Conservation (phyloP, 345 rosid genomes). For the Carallia pectinifolia region DNA sequence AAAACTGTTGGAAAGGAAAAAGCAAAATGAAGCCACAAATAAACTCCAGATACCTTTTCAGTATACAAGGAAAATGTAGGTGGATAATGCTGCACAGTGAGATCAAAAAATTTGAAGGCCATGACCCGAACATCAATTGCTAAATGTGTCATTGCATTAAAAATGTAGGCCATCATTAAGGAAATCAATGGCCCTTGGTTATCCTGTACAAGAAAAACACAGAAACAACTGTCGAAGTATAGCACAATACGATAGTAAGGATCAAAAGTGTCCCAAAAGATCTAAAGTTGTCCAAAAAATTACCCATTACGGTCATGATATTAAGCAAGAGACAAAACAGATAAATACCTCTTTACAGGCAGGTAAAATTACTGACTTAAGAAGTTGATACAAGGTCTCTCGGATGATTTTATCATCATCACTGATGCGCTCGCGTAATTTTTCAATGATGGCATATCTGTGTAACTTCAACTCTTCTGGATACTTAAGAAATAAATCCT, state of each 20-base stretch:
- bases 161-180: constrained; percentile 70
- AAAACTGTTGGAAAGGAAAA: no score
- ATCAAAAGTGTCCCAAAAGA: not conserved
- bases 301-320: constrained; percentile 3
- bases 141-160: constrained; percentile 72
- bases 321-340: not conserved
- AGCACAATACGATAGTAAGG: not conserved
- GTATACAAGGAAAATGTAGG: constrained; percentile 60
- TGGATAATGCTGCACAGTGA: constrained; percentile 61
- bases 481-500: constrained; percentile 59
- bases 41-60: constrained; percentile 56
- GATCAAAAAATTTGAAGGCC: constrained; percentile 80
- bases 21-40: no score
- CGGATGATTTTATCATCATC: constrained; percentile 70
- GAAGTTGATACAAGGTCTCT: constrained; percentile 56
- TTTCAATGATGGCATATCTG: constrained; percentile 56
- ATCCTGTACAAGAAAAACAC: constrained; percentile 51
- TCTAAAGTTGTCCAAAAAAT: not conserved
- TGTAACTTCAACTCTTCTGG: constrained; percentile 65
- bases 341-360: constrained; percentile 62
- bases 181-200: constrained; percentile 64
- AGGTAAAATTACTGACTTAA: constrained; percentile 60
- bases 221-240: constrained; percentile 26
- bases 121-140: constrained; percentile 75
- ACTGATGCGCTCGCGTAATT: constrained; percentile 60